A percentile compares a stretch with the other conserved stretches of the same genome.
These are phyloP conservation scores for Colletotrichum plurivorum DNA, from an alignment of 2,329 filamentous ascomycete genomes.

Conservation along the genomic window DNA sequence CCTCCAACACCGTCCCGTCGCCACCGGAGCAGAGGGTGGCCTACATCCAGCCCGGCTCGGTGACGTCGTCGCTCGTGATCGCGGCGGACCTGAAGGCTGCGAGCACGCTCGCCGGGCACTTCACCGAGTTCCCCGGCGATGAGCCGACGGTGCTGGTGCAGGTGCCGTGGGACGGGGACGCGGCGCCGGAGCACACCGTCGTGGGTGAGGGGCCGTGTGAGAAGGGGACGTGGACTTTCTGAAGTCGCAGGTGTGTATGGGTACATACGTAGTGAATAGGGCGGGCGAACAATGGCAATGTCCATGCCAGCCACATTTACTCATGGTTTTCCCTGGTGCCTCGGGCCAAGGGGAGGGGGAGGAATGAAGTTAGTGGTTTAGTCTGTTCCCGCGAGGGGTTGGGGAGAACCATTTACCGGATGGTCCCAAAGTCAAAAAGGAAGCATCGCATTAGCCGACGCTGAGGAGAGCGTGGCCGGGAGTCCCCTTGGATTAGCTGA, in stretches of 20 bases:
- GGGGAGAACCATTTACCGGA: not conserved
- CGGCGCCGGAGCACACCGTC: conserved; percentile 46
- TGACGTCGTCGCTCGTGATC: conserved; percentile 49
- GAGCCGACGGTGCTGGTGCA: conserved; percentile 51
- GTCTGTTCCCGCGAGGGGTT: not conserved
- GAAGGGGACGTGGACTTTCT: conserved; percentile 28
- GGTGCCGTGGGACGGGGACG: conserved; percentile 46
- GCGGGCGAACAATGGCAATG: not conserved
- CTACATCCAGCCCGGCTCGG: conserved; percentile 50
- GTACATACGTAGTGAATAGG: no score
- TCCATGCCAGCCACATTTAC: not conserved
- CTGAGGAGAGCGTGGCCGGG: not conserved
- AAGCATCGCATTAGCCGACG: conserved; percentile 19
- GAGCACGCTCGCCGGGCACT: conserved; percentile 49
- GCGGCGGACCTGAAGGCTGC: conserved; percentile 47
- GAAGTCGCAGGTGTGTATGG: not conserved
- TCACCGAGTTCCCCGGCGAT: conserved; percentile 52
- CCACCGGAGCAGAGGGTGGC: conserved; percentile 42
- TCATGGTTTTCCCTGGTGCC: not conserved
- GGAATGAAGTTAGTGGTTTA: not conserved
- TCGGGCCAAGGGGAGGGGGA: conserved; percentile 10
- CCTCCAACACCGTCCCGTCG: not conserved
- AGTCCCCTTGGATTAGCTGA: conserved; percentile 4
- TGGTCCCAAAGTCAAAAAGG: conserved; percentile 3
- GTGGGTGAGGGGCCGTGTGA: conserved; percentile 49